These are phyloP conservation scores for Cynanchum wilfordii DNA, from an alignment of 257 asterid species.

Conservation along the genomic window DNA sequence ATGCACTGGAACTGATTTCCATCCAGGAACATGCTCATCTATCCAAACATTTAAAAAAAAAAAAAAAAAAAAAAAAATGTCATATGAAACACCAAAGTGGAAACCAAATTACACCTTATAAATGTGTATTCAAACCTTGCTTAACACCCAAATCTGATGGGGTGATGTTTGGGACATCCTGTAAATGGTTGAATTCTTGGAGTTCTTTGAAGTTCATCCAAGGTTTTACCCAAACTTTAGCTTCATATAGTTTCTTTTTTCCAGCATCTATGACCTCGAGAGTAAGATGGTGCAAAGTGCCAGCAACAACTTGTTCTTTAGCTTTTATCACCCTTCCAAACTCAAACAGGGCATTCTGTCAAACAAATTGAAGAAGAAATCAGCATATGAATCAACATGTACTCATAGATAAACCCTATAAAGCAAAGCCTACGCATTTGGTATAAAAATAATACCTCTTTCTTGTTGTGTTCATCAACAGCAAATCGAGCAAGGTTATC, in stretches of 20 bases:
- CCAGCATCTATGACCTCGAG: conserved; percentile 81
- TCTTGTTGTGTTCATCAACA: conserved; percentile 60
- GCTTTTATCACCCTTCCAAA: conserved; percentile 78
- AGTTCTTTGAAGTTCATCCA: conserved; percentile 84
- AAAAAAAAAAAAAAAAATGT: background rate
- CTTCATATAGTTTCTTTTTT: conserved; percentile 62
- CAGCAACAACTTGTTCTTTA: conserved; percentile 72
- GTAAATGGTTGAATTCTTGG: conserved; percentile 70
- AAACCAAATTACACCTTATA: background rate
- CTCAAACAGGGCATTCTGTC: conserved; percentile 65
- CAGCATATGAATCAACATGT: background rate
- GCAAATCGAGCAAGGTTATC: conserved; percentile 70
- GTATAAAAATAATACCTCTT: conserved; percentile 35
- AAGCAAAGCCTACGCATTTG: background rate
- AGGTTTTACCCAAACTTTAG: conserved; percentile 92
- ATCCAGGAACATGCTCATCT: conserved; percentile 49
- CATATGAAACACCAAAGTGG: too few relatives aligned
- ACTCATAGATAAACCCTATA: background rate
- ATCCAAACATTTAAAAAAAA: background rate
- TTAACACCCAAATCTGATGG: conserved; percentile 72
- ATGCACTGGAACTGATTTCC: conserved; percentile 66
- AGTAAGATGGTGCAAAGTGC: conserved; percentile 71
- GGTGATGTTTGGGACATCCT: conserved; percentile 50
- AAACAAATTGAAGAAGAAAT: background rate
- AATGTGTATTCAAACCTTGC: conserved; percentile 38